These are phyloP conservation scores for Backusella liffmaniae DNA, from an alignment of 192 early-diverging fungal genomes.

Conservation along the genomic window DNA sequence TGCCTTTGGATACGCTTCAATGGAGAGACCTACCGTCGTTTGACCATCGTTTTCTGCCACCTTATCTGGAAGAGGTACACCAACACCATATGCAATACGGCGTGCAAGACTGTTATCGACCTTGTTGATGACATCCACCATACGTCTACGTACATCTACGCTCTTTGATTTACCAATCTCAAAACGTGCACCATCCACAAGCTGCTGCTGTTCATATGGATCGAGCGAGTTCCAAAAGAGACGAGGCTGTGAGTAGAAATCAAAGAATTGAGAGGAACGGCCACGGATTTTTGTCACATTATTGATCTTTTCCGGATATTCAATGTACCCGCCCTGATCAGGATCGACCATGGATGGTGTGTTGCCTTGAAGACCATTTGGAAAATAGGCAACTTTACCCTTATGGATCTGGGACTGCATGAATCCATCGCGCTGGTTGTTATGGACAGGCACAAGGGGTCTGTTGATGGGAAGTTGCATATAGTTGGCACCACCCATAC, in stretches of 20 bases:
- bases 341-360: conserved; percentile 10
- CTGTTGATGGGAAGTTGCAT: conserved; percentile 46
- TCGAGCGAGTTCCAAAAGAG: conserved; percentile 40
- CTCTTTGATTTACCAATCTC: conserved; percentile 34
- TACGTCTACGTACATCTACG: conserved; percentile 16
- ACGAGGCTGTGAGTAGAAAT: conserved; percentile 28
- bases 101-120: conserved; percentile 23
- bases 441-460: conserved; percentile 38
- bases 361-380: conserved; percentile 17
- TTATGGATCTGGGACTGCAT: conserved; percentile 30
- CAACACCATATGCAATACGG: conserved; percentile 19
- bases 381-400: conserved; percentile 33
- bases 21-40: conserved; percentile 21
- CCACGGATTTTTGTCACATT: conserved; percentile 14
- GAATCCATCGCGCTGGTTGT: conserved; percentile 47
- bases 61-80: not conserved
- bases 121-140: conserved; percentile 24
- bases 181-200: conserved; percentile 35
- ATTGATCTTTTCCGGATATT: conserved; percentile 23
- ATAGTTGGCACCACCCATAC: conserved; percentile 43
- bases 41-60: conserved; percentile 6
- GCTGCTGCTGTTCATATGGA: conserved; percentile 27
- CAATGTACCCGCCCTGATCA: conserved; percentile 27
- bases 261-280: conserved; percentile 21
- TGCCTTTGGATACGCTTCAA: conserved; percentile 23